These are phyloP conservation scores for Naematelia encephala DNA, from an alignment of 768 basidiomycete genomes.

Conservation along the genomic window DNA sequence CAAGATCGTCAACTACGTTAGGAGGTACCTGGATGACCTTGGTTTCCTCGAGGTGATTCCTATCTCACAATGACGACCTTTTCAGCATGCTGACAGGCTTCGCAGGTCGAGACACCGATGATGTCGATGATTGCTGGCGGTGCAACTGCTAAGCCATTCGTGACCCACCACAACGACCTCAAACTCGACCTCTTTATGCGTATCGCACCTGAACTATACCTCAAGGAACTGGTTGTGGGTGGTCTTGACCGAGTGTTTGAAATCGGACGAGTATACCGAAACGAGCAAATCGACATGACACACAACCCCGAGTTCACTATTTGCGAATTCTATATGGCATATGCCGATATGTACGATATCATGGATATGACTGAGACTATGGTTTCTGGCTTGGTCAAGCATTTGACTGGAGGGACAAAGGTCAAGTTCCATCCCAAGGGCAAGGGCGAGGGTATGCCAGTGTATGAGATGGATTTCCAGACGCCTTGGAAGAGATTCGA, in stretches of 20 bases:
- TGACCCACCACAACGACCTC: conserved; percentile 99
- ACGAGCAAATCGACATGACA: conserved; percentile 97
- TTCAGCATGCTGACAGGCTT: neutral
- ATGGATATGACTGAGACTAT: conserved; percentile 95
- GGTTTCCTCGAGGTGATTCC: conserved; percentile 79
- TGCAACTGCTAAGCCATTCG: conserved; percentile 96
- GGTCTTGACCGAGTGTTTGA: conserved; percentile 97
- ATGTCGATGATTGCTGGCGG: conserved; percentile 95
- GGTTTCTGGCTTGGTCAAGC: conserved; percentile 86
- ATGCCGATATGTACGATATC: conserved; percentile 96
- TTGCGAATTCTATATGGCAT: conserved; percentile 99
- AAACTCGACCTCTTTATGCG: conserved; percentile 94
- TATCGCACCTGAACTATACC: conserved; percentile 94
- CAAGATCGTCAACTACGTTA: conserved; percentile 85
- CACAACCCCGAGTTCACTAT: conserved; percentile 99
- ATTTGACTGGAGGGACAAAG: conserved; percentile 71
- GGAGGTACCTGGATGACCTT: conserved; percentile 79
- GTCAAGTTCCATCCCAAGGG: conserved; percentile 90
- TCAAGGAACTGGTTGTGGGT: conserved; percentile 95
- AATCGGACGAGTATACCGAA: conserved; percentile 95
- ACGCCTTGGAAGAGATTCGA: conserved; percentile 97
- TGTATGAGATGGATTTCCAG: conserved; percentile 77
- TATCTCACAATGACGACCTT: neutral
- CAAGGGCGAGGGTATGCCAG: conserved; percentile 62
- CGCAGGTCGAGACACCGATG: conserved; percentile 89